Evolutionary conservation across 768 basidiomycete species (phyloP), one percentile per base, ranked within the genome.

Genomic region (Boletellus ananiceps): DNA sequence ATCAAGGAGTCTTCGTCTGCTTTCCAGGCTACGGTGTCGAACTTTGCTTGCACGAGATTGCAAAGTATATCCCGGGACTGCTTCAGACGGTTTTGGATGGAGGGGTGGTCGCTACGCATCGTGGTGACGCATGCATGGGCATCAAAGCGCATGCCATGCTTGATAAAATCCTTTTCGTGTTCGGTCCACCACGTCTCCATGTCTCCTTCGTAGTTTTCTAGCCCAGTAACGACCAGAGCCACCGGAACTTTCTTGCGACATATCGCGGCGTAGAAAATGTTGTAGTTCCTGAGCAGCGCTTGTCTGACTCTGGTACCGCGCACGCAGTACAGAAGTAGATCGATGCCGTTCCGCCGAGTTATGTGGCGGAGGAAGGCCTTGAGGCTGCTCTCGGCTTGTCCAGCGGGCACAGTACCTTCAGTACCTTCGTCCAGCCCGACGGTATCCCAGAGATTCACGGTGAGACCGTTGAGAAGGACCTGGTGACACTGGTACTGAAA

Each of bases 81-180:
- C 36, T 41, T 31, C 21, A 54, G 34, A 21, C 62, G 50, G 19
- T 8, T 6, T 47, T 64, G 61, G 41, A 64, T 58, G 25, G 58
- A 58, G 18, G 61, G 53, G 40, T 64, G 51, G 40, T 64, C 52
- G 40, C 56, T 64, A 16, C 9, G 54, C n/a, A 57, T 57, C 4
- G 72, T 68, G 14, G 73, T 74, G 44, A 75, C 61, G 45, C 75
- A 76, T 8, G 70, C 74, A 18, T 71, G 66, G 2, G 65, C 72
- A 29, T 65, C 56, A 16, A 74, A 73, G 8, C 50, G 41, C 61
- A 76, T 74, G 12, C 61, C 61, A 34, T 69, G 57, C 23, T 44
- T 49, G 15, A 54, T 54, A 46, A 76, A 66, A 12, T 51, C 49
- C 29, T 54, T 48, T 50, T 69, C 58, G 36, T 74, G 70, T 41